Evolutionary conservation across 352 stramenopile species (phyloP).

Genomic region (Globisporangium megalacanthum): DNA sequence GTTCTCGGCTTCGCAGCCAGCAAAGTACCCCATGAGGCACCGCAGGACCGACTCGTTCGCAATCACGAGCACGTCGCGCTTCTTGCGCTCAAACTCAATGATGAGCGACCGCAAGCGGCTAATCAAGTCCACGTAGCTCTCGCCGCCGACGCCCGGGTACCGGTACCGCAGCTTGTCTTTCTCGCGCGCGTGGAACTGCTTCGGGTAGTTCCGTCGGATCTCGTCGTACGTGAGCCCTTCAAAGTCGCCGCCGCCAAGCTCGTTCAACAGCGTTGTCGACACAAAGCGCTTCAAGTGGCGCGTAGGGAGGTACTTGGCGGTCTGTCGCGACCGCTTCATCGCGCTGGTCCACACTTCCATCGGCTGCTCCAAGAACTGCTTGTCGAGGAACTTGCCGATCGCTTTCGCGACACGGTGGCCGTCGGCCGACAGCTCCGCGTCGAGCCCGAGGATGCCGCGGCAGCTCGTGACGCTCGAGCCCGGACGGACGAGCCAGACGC

Average conservation of each 20-base stretch:
- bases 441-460: conserved; percentile 72
- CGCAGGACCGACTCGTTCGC: conserved; percentile 76
- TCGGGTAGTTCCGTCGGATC: conserved; percentile 80
- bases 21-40: conserved; percentile 79
- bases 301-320: conserved; percentile 54
- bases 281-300: conserved; percentile 73
- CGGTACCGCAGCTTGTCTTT: conserved; percentile 91
- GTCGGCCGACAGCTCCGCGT: conserved; percentile 78
- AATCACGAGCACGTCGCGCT: conserved; percentile 83
- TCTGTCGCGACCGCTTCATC: conserved; percentile 82
- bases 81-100: conserved; percentile 91
- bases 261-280: conserved; percentile 88
- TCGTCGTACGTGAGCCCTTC: conserved; percentile 85
- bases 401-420: conserved; percentile 73
- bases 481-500: conserved; percentile 88
- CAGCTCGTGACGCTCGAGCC: conserved; percentile 76
- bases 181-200: conserved; percentile 78
- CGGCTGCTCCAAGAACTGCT: conserved; percentile 58
- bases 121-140: conserved; percentile 94
- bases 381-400: conserved; percentile 84
- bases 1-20: conserved; percentile 60
- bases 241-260: conserved; percentile 88
- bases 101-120: conserved; percentile 88
- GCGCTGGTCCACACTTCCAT: conserved; percentile 78
- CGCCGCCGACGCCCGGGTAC: conserved; percentile 85